These are phyloP conservation scores for Tothia fuscella DNA, from an alignment of 2,329 filamentous ascomycete species.

Conservation along the genomic window DNA sequence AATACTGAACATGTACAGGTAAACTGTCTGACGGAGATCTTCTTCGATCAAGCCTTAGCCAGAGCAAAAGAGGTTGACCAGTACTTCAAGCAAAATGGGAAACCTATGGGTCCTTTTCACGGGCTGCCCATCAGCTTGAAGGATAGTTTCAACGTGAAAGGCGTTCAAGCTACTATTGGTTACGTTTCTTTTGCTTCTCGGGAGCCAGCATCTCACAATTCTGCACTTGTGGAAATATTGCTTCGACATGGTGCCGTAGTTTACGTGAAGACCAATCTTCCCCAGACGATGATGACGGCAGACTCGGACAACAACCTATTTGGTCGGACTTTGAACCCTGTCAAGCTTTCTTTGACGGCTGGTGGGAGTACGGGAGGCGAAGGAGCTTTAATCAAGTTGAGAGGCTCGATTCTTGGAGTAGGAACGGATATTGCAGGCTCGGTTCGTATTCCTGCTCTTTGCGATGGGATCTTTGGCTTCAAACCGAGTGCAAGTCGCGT, in stretches of 20 bases:
- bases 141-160: constrained; percentile 46
- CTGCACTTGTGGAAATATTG: constrained; percentile 25
- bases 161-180: constrained; percentile 45
- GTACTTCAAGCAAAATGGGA: constrained; percentile 25
- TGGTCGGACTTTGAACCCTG: constrained; percentile 51
- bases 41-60: constrained; percentile 29
- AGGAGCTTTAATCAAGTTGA: constrained; percentile 46
- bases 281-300: constrained; percentile 34
- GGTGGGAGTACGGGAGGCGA: constrained; percentile 59
- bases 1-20: constrained; percentile 7
- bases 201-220: constrained; percentile 21
- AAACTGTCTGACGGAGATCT: constrained; percentile 32
- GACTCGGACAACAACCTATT: constrained; percentile 52
- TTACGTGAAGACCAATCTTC: constrained; percentile 43
- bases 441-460: constrained; percentile 79
- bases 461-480: constrained; percentile 32
- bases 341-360: constrained; percentile 46
- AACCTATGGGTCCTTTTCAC: constrained; percentile 38
- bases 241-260: constrained; percentile 34
- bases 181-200: constrained; percentile 36
- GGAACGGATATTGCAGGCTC: constrained; percentile 50
- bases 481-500: constrained; percentile 13
- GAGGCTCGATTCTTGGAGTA: constrained; percentile 46
- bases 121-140: constrained; percentile 46
- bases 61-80: constrained; percentile 28